Evolutionary conservation across 306 rosid species (phyloP).

Genomic region (Lathyrus oleraceus): DNA sequence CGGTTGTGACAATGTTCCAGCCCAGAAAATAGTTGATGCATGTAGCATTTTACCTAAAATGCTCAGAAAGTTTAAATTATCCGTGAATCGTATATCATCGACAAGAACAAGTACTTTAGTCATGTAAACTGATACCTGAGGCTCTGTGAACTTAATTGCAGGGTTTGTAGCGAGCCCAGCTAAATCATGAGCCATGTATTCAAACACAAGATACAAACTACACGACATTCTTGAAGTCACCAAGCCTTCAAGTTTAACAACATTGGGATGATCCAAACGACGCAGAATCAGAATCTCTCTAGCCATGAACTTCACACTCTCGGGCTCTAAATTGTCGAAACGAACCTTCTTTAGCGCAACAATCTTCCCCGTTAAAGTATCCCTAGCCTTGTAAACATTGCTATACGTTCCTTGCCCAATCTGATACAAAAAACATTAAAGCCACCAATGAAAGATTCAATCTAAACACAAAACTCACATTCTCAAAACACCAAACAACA

Average conservation of each 20-base stretch:
- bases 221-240: conserved; percentile 57
- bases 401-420: conserved; percentile 56
- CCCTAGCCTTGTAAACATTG: conserved; percentile 54
- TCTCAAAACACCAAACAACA: conserved; percentile 33
- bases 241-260: conserved; percentile 47
- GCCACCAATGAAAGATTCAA: conserved; percentile 30
- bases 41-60: conserved; percentile 54
- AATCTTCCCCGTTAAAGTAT: conserved; percentile 44
- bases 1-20: conserved; percentile 56
- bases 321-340: conserved; percentile 53
- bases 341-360: conserved; percentile 54
- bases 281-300: conserved; percentile 52
- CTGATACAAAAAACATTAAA: conserved; percentile 40
- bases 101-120: too few species aligned
- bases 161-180: conserved; percentile 58
- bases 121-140: conserved; percentile 27
- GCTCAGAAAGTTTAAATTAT: not conserved
- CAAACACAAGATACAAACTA: conserved; percentile 51
- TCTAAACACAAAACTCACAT: conserved; percentile 19
- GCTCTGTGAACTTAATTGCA: conserved; percentile 45
- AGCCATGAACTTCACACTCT: conserved; percentile 56
- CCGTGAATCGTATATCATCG: too few species aligned
- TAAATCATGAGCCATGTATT: conserved; percentile 54
- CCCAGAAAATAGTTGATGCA: conserved; percentile 50
- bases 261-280: conserved; percentile 53